Base-by-base conservation (phyloP, 495 filamentous ascomycete genomes). In the Penicillium herquei region DNA sequence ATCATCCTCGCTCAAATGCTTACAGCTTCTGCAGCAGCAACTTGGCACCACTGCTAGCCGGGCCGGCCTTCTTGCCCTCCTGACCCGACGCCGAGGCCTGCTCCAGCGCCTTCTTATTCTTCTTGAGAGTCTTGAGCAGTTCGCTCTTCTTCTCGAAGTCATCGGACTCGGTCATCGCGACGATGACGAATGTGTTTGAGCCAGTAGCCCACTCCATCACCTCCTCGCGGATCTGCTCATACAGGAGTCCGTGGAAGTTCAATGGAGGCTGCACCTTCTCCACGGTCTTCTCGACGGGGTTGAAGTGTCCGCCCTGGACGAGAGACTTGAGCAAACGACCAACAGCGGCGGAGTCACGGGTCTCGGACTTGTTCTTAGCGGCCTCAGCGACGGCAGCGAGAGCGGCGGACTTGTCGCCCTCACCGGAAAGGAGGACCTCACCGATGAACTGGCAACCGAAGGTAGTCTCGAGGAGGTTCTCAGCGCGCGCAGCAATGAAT, bases 241-340 rank as follows among this genome's bases (percentile, higher is more conserved):
- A 98, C 11, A 98, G 73, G 43, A 88, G 71, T 53, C 82, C 79
- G 57, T 90, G 84, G 73, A 97, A 98, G 56, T 84, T 79, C 47
- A 96, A 78, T n/a, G 85, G 74, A 7, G 91, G 90, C n/a, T 88
- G 80, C 14, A 86, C 78, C 54, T 83, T 81, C 63, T 84, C 83
- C 42, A 96, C 73, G 45, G 78, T 81, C 69, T 88, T 90, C 3
- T 79, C 77, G 34, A 76, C 79, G 18, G 76, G 77, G 72, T 96
- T 91, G 68, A 87, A 98, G 21, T 81, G 84, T 9, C 95, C 94
- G 17, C 94, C 93, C 33, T 87, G 82, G 26, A 96, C 88, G 1
- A 99, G 80, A 0, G 86, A 86, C 72, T 96, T 97, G 56, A 96
- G 81, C 85, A 96, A 88, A 47, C 89, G 84, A n/a, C 90, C 89